Evolutionary conservation across 768 basidiomycete genomes (phyloP), one percentile per base, ranked within the genome.

Genomic region (Suillus weaverae): DNA sequence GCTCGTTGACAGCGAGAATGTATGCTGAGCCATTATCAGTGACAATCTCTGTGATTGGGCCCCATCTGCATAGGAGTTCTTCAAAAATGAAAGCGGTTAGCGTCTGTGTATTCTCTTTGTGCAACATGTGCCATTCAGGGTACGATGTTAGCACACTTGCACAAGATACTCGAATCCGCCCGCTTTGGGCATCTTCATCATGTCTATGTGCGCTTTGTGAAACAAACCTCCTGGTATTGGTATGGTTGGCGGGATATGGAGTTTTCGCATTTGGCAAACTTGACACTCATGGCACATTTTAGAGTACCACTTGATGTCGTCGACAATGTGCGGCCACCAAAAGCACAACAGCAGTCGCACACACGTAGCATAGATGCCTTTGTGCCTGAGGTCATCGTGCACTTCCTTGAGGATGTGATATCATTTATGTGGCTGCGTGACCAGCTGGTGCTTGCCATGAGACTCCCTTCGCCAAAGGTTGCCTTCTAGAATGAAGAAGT

Each of bases 91-190:
- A 75, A 0, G 9, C 36, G 1, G 36, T 3, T 13, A 39, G 5
- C 0, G 61, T 56, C 1, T 36, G 6, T 0, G 43, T 65, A 0
- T 64, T 76, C n/a, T 76, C 68, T 0, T 73, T 71, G n/a, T 73
- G 62, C 3, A 73, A 63, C 76, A 79, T 78, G 61, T 14, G 66
- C 60, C 60, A 81, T 76, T 9, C 78, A n/a, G 10, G 69, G 8
- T 64, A 67, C 0, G 60, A 30, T 0, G 62, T 54, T 0, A 69
- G 32, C 30, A 9, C 1, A 39, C 64, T 2, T 68, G 30, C 69
- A 67, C 69, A 11, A 80, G 71, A 14, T 67, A 77, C 0, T 22
- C 5, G 14, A 62, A 68, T 0, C 67, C 26, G 1, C 38, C 11
- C 1, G 55, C 44, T 20, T 44, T 51, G 0, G 56, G 60, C 68